phyloP scores from a whole-genome alignment of 73 alveolate genomes.

The Effrenium voratum region DNA sequence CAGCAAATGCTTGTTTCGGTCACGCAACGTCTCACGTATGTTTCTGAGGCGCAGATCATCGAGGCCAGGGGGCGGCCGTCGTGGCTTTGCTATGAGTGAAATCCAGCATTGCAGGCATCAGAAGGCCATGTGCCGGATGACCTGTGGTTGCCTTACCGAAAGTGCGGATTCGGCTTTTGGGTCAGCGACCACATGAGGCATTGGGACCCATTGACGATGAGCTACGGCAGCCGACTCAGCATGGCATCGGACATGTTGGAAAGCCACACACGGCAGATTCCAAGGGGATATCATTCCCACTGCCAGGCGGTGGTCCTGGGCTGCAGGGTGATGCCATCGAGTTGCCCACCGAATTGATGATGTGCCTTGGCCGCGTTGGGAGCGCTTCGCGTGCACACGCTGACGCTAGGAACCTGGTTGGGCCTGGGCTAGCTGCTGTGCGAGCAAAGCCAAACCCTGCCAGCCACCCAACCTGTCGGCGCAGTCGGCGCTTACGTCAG shows the following conservation, averaged over 20 bases:
- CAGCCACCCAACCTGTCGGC: no score
- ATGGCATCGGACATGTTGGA: not conserved
- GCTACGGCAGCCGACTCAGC: conserved; percentile 10
- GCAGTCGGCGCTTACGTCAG: no score
- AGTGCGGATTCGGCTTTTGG: no score
- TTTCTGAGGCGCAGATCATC: conserved; percentile 18
- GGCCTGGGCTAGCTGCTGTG: conserved; percentile 83
- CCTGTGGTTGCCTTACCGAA: conserved; percentile 14
- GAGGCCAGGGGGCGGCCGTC: not conserved
- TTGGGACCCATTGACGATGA: conserved; percentile 87
- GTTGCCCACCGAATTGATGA: conserved; percentile 83
- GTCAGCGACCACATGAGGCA: no score
- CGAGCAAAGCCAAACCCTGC: conserved; percentile 40
- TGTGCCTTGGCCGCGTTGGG: not conserved
- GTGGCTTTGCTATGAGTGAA: not conserved
- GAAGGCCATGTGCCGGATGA: conserved; percentile 87
- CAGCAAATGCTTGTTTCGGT: not conserved
- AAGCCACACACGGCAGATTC: not conserved
- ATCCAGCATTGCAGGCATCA: conserved; percentile 18
- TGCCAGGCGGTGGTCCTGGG: conserved; percentile 27
- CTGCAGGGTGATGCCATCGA: conserved; percentile 55
- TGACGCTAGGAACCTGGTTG: conserved; percentile 58
- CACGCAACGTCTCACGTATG: not conserved
- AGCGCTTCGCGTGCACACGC: not conserved
- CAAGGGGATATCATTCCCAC: not conserved